Percentiles rank a stretch among this genome's conserved stretches.
phyloP scores from a whole-genome alignment of 1,284 basidiomycete genomes.

The Ceratobasidium sp. region DNA sequence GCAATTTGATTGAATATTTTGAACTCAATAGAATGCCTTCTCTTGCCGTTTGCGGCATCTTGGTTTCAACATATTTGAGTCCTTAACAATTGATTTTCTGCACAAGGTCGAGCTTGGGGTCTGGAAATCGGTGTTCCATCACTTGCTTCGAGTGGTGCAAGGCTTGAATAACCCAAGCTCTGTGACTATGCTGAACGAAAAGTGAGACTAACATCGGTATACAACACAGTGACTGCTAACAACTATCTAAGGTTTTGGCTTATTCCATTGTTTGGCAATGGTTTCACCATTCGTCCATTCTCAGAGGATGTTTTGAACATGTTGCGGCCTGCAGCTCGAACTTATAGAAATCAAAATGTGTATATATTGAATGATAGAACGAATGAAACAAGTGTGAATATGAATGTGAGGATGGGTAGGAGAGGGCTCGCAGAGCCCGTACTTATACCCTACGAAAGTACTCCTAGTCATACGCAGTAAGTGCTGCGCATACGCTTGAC shows the following conservation, averaged over 20 bases:
- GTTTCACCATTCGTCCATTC: conserved; percentile 46
- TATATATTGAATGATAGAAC: too few species aligned
- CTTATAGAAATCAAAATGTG: too few species aligned
- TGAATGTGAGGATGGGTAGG: too few species aligned
- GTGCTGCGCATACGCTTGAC: too few species aligned
- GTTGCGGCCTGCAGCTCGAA: conserved; percentile 45
- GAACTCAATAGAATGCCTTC: conserved; percentile 53
- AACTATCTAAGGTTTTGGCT: conserved; percentile 32
- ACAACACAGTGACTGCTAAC: not conserved
- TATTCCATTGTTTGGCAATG: conserved; percentile 43
- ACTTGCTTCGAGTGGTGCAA: conserved; percentile 59
- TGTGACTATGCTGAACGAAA: conserved; percentile 29
- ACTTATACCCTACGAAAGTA: too few species aligned
- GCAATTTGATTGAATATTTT: not conserved
- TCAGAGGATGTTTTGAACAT: conserved; percentile 45
- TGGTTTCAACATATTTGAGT: conserved; percentile 43
- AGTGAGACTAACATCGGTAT: conserved; percentile 7
- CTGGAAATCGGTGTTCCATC: conserved; percentile 57
- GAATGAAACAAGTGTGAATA: too few species aligned
- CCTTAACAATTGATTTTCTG: conserved; percentile 53
- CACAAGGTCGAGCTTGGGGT: conserved; percentile 56
- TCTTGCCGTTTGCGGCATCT: conserved; percentile 24
- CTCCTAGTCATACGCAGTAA: too few species aligned
- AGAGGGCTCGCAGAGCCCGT: too few species aligned
- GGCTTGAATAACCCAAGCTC: conserved; percentile 22